Conservation (phyloP, 257 asterid genomes). For the Nicotiana sylvestris region DNA sequence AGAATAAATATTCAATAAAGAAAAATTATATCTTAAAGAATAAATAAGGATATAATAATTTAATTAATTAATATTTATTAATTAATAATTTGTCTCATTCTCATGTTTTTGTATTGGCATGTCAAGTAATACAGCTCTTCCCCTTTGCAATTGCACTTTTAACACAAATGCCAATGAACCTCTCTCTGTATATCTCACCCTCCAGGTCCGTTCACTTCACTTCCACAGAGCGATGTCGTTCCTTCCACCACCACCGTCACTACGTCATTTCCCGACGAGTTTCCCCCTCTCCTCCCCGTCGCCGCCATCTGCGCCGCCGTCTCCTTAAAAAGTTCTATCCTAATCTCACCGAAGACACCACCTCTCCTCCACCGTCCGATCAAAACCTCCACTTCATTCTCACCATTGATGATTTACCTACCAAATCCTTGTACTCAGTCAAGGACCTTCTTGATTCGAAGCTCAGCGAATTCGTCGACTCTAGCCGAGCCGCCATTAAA, state of each 20-base stretch:
- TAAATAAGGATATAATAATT: too few relatives aligned
- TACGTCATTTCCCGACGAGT: slow-evolving; percentile 25
- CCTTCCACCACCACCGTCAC: background rate
- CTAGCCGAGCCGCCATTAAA: slow-evolving; percentile 51
- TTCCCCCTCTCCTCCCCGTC: slow-evolving; percentile 19
- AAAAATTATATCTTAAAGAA: too few relatives aligned
- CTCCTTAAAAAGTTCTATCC: slow-evolving; percentile 49
- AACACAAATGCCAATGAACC: background rate
- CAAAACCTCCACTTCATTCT: slow-evolving; percentile 60
- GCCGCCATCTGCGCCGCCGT: slow-evolving; percentile 75
- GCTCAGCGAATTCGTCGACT: slow-evolving; percentile 35
- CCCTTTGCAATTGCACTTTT: background rate
- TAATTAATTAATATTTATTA: too few relatives aligned
- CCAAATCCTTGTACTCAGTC: slow-evolving; percentile 39
- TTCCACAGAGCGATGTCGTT: slow-evolving; percentile 27
- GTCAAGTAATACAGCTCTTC: too few relatives aligned
- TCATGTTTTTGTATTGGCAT: too few relatives aligned
- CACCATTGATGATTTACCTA: slow-evolving; percentile 26
- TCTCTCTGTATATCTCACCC: slow-evolving; percentile 11
- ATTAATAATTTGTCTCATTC: background rate
- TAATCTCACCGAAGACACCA: background rate
- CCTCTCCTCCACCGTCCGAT: slow-evolving; percentile 41
- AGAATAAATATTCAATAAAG: too few relatives aligned
- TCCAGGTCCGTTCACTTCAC: slow-evolving; percentile 19
- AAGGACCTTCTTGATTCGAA: slow-evolving; percentile 29